A percentile compares a stretch with the other conserved stretches of the same genome.
Conservation (phyloP, 2,329 filamentous ascomycete species). For the Arthrobotrys entomopaga region DNA sequence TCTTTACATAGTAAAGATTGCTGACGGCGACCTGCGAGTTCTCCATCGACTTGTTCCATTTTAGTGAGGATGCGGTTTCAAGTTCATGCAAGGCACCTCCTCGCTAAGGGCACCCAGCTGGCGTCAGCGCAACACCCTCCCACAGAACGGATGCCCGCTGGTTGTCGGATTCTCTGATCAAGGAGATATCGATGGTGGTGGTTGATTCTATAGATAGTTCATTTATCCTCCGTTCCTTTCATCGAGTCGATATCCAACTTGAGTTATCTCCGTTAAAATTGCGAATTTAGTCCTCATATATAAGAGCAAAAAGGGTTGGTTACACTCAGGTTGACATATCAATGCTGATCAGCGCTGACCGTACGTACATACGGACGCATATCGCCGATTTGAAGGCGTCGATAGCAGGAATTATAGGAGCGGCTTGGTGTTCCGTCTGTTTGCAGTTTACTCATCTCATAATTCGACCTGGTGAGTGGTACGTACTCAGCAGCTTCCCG, state of each 20-base stretch:
- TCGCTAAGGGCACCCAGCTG: constrained; percentile 22
- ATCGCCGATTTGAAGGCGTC: not conserved
- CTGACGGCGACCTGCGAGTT: constrained; percentile 2
- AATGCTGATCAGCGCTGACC: not conserved
- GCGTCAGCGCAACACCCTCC: constrained; percentile 2
- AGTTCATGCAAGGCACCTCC: constrained; percentile 36
- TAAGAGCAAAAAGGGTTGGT: too few species aligned
- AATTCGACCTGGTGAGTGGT: constrained; percentile 4
- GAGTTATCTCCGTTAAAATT: too few species aligned
- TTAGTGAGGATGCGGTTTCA: constrained; percentile 46
- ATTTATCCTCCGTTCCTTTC: too few species aligned
- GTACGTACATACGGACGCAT: not conserved
- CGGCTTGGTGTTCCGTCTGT: too few species aligned
- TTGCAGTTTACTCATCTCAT: constrained; percentile 20
- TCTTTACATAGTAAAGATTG: constrained; percentile 11
- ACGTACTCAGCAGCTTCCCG: constrained; percentile 9
- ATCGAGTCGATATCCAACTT: too few species aligned
- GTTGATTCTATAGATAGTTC: too few species aligned
- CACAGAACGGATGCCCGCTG: not conserved
- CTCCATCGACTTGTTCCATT: constrained; percentile 51
- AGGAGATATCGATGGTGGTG: not conserved
- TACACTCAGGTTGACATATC: not conserved
- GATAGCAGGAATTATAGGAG: not conserved
- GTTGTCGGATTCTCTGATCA: constrained; percentile 1
- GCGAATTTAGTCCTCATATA: too few species aligned